Percentiles rank a stretch among this genome's conserved stretches.
Conservation (phyloP, 2,329 filamentous ascomycete species). For the Cercospora citrullina region DNA sequence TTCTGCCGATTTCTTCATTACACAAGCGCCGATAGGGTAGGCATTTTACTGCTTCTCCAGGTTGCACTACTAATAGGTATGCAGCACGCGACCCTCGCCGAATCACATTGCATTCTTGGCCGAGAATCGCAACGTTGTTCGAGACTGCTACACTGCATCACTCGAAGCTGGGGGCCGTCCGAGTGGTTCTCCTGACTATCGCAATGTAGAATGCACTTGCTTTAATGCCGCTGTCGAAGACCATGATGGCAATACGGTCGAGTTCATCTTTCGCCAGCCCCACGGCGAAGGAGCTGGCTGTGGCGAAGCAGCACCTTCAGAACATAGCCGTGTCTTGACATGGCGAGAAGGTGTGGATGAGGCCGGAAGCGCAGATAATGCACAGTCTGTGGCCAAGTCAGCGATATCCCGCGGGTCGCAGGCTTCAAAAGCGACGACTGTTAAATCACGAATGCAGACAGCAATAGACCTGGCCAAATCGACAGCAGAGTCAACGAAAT, state of each 20-base stretch:
- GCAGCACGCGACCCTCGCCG: conserved; percentile 33
- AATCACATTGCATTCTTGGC: conserved; percentile 62
- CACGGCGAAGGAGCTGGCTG: conserved; percentile 38
- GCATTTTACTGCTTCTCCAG: conserved; percentile 25
- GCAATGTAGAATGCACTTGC: conserved; percentile 56
- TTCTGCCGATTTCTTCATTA: conserved; percentile 64
- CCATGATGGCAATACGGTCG: conserved; percentile 80
- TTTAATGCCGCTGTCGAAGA: conserved; percentile 69
- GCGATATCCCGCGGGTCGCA: conserved; percentile 14
- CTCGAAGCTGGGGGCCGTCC: conserved; percentile 64
- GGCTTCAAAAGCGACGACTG: conserved; percentile 26
- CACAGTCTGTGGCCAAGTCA: conserved; percentile 25
- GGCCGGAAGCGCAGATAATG: conserved; percentile 28
- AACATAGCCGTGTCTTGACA: conserved; percentile 47
- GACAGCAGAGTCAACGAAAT: conserved; percentile 27
- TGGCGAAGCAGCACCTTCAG: conserved; percentile 42
- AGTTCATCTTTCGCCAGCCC: conserved; percentile 64
- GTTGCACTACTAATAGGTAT: conserved; percentile 13
- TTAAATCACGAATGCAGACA: conserved; percentile 31
- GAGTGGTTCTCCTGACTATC: conserved; percentile 57
- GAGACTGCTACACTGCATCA: conserved; percentile 70
- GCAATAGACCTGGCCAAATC: conserved; percentile 31
- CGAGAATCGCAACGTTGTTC: conserved; percentile 63
- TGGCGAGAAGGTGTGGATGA: conserved; percentile 46
- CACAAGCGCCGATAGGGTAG: conserved; percentile 61